These are phyloP conservation scores for Clonostachys chloroleuca DNA, from an alignment of 2,329 filamentous ascomycete genomes.

Conservation along the genomic window DNA sequence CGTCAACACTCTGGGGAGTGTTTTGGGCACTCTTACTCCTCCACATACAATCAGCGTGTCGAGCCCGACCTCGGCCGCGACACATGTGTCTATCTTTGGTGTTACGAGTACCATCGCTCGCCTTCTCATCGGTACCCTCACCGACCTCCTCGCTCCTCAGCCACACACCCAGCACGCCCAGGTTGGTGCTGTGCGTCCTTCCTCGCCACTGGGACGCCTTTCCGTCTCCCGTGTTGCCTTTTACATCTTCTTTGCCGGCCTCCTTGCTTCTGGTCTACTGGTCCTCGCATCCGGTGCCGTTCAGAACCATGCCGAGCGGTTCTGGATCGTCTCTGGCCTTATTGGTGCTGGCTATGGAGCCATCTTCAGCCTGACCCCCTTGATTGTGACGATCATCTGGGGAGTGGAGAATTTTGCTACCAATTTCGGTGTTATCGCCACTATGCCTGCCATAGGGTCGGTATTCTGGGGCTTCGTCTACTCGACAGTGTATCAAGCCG, in stretches of 20 bases:
- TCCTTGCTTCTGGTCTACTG: slow-evolving; percentile 73
- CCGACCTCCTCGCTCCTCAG: slow-evolving; percentile 76
- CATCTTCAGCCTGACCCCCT: slow-evolving; percentile 82
- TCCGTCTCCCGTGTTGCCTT: slow-evolving; percentile 76
- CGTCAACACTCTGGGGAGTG: slow-evolving; percentile 93
- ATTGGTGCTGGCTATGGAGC: slow-evolving; percentile 92
- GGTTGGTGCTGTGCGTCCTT: slow-evolving; percentile 18
- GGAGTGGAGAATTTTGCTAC: slow-evolving; percentile 98
- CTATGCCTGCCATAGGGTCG: slow-evolving; percentile 83
- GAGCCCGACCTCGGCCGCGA: slow-evolving; percentile 61
- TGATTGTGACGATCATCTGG: slow-evolving; percentile 96
- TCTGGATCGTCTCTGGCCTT: slow-evolving; percentile 80
- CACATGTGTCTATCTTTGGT: slow-evolving; percentile 89
- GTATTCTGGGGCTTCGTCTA: slow-evolving; percentile 92
- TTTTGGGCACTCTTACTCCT: slow-evolving; percentile 79
- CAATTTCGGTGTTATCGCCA: slow-evolving; percentile 94
- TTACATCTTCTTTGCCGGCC: slow-evolving; percentile 67
- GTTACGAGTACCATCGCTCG: slow-evolving; percentile 87
- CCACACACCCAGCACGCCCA: slow-evolving; percentile 56
- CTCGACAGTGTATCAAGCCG: slow-evolving; percentile 71
- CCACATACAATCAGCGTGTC: slow-evolving; percentile 38
- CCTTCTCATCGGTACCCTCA: slow-evolving; percentile 82
- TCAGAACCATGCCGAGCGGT: slow-evolving; percentile 71
- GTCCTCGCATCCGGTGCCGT: slow-evolving; percentile 72
- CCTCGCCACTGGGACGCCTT: slow-evolving; percentile 28